Evolutionary conservation across 306 rosid species (phyloP).

Genomic region (Dryas drummondii): DNA sequence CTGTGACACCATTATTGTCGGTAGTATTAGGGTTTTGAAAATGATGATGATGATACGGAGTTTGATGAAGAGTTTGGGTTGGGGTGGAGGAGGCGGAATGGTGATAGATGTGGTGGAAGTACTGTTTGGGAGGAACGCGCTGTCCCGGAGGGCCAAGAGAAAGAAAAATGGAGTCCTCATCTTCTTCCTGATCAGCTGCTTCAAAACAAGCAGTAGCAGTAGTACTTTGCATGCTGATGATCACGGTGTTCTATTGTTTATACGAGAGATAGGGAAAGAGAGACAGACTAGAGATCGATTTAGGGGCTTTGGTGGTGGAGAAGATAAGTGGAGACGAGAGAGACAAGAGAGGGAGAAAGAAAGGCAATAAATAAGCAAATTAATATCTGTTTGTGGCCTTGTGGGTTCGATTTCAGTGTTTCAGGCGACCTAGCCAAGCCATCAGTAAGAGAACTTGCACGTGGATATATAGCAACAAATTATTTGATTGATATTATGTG

Average conservation of each 20-base stretch:
- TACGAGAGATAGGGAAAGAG: background rate
- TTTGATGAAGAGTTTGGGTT: constrained; percentile 11
- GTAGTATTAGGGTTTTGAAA: constrained; percentile 37
- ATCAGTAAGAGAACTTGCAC: too few species aligned
- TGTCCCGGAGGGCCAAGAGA: constrained; percentile 80
- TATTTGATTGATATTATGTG: background rate
- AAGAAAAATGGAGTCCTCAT: constrained; percentile 65
- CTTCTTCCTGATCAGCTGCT: constrained; percentile 20
- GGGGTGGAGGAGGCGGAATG: constrained; percentile 11
- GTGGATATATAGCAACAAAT: too few species aligned
- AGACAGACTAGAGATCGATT: background rate
- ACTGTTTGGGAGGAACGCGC: constrained; percentile 18
- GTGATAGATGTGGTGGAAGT: constrained; percentile 7
- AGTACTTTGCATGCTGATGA: constrained; percentile 57
- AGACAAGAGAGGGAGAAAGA: constrained; percentile 14
- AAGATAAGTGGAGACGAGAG: constrained; percentile 29
- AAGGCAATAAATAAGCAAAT: constrained; percentile 46
- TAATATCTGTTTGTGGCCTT: background rate
- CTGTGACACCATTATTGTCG: constrained; percentile 53
- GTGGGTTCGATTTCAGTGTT: background rate
- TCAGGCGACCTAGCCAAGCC: too few species aligned
- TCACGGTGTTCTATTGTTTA: constrained; percentile 26
- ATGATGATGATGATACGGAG: background rate
- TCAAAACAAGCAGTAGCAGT: constrained; percentile 26
- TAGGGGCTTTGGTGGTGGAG: constrained; percentile 31